Percentiles rank a stretch among this genome's conserved stretches.
These are phyloP conservation scores for Cokeromyces recurvatus DNA, from an alignment of 371 early-diverging fungal genomes.

Conservation along the genomic window DNA sequence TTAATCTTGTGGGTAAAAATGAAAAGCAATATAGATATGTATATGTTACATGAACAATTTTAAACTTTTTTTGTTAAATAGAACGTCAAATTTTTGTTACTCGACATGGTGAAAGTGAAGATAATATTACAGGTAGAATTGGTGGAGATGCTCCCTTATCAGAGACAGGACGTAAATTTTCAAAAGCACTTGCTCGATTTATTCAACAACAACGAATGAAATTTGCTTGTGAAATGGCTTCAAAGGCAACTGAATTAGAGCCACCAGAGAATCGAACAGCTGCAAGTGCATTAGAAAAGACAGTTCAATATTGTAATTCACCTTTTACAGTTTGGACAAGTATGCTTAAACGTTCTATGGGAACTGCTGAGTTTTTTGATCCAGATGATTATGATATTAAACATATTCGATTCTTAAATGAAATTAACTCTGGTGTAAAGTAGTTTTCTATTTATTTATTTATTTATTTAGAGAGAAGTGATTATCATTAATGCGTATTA, in stretches of 20 bases:
- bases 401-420: slow-evolving; percentile 72
- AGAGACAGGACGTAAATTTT: slow-evolving; percentile 55
- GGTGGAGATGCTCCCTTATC: slow-evolving; percentile 78
- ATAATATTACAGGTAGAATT: slow-evolving; percentile 53
- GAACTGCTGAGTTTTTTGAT: slow-evolving; percentile 67
- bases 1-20: slow-evolving; percentile 51
- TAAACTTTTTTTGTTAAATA: too few relatives aligned
- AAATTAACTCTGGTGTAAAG: slow-evolving; percentile 76
- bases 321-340: slow-evolving; percentile 73
- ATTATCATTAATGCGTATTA: not conserved
- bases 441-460: too few relatives aligned
- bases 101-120: slow-evolving; percentile 78
- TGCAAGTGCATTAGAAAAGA: slow-evolving; percentile 17
- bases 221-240: slow-evolving; percentile 38
- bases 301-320: slow-evolving; percentile 26
- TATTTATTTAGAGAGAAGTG: too few relatives aligned
- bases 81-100: slow-evolving; percentile 78
- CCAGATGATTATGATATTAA: slow-evolving; percentile 65
- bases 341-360: slow-evolving; percentile 65
- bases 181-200: slow-evolving; percentile 64
- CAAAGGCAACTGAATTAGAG: slow-evolving; percentile 18
- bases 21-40: too few relatives aligned
- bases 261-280: slow-evolving; percentile 19
- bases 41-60: not conserved
- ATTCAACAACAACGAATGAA: slow-evolving; percentile 40